Evolutionary conservation across 108 stramenopile species (phyloP).

Genomic region (Parietichytrium sp.): DNA sequence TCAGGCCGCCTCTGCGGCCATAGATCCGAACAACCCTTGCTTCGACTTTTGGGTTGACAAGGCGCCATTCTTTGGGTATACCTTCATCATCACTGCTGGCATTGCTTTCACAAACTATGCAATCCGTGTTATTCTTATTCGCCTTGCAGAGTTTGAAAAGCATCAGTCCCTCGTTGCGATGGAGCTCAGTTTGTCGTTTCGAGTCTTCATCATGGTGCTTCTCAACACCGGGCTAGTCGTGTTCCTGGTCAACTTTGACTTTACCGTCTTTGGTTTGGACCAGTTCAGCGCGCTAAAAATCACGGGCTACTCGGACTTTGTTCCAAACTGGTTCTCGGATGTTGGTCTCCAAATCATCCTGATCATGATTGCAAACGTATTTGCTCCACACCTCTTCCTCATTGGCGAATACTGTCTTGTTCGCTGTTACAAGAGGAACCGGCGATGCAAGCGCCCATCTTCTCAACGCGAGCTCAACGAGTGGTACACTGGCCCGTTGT

Average conservation of each 20-base stretch:
- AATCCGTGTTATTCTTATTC: constrained; percentile 46
- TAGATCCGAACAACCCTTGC: neutral
- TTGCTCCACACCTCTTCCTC: constrained; percentile 48
- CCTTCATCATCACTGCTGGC: constrained; percentile 41
- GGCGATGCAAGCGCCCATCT: constrained; percentile 20
- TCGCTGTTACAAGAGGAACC: neutral
- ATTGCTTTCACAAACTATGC: constrained; percentile 42
- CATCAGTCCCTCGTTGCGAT: constrained; percentile 40
- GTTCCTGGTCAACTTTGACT: constrained; percentile 45
- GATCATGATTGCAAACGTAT: constrained; percentile 52
- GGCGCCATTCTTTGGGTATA: constrained; percentile 37
- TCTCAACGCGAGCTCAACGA: constrained; percentile 60
- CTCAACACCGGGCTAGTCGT: constrained; percentile 53
- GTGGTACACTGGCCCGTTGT: constrained; percentile 51
- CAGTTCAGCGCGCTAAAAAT: neutral
- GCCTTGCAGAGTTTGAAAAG: constrained; percentile 50
- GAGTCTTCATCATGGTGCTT: constrained; percentile 53
- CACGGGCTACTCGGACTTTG: constrained; percentile 22
- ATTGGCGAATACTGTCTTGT: constrained; percentile 14
- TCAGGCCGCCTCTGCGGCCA: constrained; percentile 2
- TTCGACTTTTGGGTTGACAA: constrained; percentile 1
- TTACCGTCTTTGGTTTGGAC: constrained; percentile 41
- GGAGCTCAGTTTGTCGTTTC: constrained; percentile 38
- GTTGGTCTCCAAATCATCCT: constrained; percentile 44
- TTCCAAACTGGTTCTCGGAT: constrained; percentile 23